Base-by-base conservation (phyloP, 208 protist species). In the Trypanosoma conorhini region DNA sequence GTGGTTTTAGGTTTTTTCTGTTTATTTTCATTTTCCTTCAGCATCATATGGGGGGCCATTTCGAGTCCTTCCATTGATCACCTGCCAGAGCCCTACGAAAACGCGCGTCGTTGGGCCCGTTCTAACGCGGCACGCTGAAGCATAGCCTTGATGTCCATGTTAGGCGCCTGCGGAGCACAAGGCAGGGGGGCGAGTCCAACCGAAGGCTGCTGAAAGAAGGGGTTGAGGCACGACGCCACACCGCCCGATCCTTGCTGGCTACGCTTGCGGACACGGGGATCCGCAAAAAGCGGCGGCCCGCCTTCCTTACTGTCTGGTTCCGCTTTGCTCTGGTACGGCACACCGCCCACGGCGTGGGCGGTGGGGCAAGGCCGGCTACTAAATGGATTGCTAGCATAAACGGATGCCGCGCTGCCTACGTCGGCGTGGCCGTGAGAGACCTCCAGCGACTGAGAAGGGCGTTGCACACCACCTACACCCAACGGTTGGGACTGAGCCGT, bases 71-170 rank as follows among this genome's bases (percentile, higher is more conserved):
- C 2, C 2, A 38, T 38, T 38, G 2, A 38, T 38, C 33, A 7
- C 7, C 7, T 38, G 33, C 33, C 26, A n/a, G 8, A 15, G 19
- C 15, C 30, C 35, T 46, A 44, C 55, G 40, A 67, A 22, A 55
- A 42, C 9, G 72, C 65, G 26, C 77, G 61, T 22, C 86, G 84
- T 31, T 87, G 82, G 17, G 85, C 89, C 5, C 89, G 78, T 22
- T 95, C 89, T 51, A 84, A 62, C 0, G 86, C 84, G 5, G 89
- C 89, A 9, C 83, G 76, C 68, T 95, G 89, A 22, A 95, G 79
- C 85, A 95, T 83, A 19, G 83, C 76, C 57, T 87, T 89, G 48
- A 95, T 95, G 67, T 95, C 89, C 15, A 76, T 74, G 19, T 78
- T 65, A 17, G 57, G 52, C 8, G 51, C 46, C 15, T 56, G 70